Conservation (phyloP, 2,329 filamentous ascomycete genomes). For the Phaeosphaeriaceae sp. region DNA sequence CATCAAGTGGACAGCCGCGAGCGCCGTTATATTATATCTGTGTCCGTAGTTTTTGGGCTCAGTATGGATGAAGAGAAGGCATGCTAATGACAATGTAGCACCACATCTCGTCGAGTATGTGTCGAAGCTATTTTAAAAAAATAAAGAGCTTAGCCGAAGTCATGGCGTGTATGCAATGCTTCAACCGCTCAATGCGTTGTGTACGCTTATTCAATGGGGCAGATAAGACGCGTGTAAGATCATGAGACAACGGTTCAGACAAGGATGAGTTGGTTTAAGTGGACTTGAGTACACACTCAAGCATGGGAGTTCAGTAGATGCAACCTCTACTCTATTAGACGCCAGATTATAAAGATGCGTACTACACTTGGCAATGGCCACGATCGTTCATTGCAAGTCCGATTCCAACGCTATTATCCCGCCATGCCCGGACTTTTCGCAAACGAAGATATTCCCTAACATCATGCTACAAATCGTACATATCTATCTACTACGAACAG, state of each 20-base stretch:
- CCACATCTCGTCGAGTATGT: slow-evolving; percentile 63
- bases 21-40: slow-evolving; percentile 74
- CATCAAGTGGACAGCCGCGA: slow-evolving; percentile 70
- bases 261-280: background rate
- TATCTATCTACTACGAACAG: slow-evolving; percentile 3
- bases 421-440: slow-evolving; percentile 20
- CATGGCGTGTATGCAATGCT: too few relatives aligned
- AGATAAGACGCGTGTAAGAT: background rate
- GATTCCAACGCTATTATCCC: slow-evolving; percentile 16
- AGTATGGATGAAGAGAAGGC: background rate
- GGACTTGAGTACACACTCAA: background rate
- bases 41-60: slow-evolving; percentile 61
- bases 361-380: too few relatives aligned
- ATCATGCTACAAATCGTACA: slow-evolving; percentile 18
- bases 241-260: background rate
- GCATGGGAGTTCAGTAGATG: too few relatives aligned
- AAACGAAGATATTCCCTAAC: slow-evolving; percentile 19
- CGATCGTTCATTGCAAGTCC: slow-evolving; percentile 4
- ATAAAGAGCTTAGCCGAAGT: too few relatives aligned
- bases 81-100: slow-evolving; percentile 48
- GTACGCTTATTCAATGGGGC: background rate
- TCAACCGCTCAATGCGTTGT: background rate
- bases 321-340: too few relatives aligned
- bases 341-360: too few relatives aligned
- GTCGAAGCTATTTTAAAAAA: slow-evolving; percentile 56